These are phyloP conservation scores for Mucor mucedo DNA, from an alignment of 371 early-diverging fungal species.

Conservation along the genomic window DNA sequence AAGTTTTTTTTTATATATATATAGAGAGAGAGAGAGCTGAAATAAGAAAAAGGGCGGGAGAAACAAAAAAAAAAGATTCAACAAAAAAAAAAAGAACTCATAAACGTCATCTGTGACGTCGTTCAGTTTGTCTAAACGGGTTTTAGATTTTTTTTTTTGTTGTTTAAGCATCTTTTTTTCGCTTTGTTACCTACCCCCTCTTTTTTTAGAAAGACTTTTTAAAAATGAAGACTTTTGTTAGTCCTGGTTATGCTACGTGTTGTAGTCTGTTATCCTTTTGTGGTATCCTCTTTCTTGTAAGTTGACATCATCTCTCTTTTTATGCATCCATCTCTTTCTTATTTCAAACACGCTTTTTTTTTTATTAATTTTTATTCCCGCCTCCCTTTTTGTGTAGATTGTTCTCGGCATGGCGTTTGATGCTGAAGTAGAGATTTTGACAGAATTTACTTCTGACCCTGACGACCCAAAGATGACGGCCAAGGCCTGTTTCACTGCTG, in stretches of 20 bases:
- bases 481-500: constrained; percentile 70
- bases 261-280: constrained; percentile 36
- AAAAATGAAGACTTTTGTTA: constrained; percentile 35
- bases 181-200: not conserved
- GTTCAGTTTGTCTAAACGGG: no score
- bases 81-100: no score
- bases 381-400: constrained; percentile 33
- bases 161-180: not conserved
- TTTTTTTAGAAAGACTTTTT: not conserved
- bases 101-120: no score
- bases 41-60: no score
- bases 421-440: constrained; percentile 66
- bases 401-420: constrained; percentile 68
- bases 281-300: constrained; percentile 39
- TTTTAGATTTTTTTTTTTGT: not conserved
- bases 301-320: not conserved
- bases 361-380: no score
- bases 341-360: no score
- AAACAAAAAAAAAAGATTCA: no score
- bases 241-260: constrained; percentile 30
- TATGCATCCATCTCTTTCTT: no score
- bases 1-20: not conserved
- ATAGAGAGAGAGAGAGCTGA: no score
- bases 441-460: constrained; percentile 66
- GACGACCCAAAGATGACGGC: constrained; percentile 69